A percentile compares a stretch with the other conserved stretches of the same genome.
Evolutionary conservation across 495 filamentous ascomycete genomes (phyloP).

Genomic region (Cairneyella variabilis): DNA sequence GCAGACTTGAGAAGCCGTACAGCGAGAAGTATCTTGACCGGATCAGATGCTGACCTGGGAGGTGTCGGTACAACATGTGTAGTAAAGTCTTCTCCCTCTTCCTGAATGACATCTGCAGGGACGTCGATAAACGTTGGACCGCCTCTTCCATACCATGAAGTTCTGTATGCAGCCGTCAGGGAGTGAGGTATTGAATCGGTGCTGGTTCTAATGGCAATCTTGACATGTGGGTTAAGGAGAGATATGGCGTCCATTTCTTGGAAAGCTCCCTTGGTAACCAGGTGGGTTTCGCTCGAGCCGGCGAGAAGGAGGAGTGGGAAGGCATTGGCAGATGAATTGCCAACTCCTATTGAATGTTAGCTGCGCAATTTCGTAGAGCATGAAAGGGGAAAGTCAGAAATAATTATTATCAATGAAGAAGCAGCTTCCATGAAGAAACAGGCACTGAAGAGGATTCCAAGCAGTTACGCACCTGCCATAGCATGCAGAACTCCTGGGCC

Average conservation of each 20-base stretch:
- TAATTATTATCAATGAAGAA: neutral
- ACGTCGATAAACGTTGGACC: conserved; percentile 59
- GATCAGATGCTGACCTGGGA: conserved; percentile 42
- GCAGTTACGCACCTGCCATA: conserved; percentile 43
- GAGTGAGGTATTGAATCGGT: conserved; percentile 46
- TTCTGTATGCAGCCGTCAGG: conserved; percentile 52
- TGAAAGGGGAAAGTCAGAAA: neutral
- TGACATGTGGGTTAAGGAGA: conserved; percentile 55
- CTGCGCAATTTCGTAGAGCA: too few relatives aligned
- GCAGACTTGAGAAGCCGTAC: conserved; percentile 45
- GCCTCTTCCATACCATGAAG: conserved; percentile 54
- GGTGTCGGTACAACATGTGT: conserved; percentile 30
- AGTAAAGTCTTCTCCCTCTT: conserved; percentile 23
- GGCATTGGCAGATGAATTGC: conserved; percentile 53
- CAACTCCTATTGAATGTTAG: conserved; percentile 53
- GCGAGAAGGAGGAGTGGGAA: conserved; percentile 58
- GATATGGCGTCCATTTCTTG: conserved; percentile 60
- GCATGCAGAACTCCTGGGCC: conserved; percentile 63
- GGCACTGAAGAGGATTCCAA: too few relatives aligned
- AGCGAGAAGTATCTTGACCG: conserved; percentile 38
- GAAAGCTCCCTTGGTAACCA: conserved; percentile 54
- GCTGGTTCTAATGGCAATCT: conserved; percentile 49
- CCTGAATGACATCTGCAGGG: conserved; percentile 59
- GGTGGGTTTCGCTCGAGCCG: conserved; percentile 52
- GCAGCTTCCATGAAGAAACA: neutral